Conservation (phyloP, 75 land plant genomes). For the Chamaecyparis obtusa region DNA sequence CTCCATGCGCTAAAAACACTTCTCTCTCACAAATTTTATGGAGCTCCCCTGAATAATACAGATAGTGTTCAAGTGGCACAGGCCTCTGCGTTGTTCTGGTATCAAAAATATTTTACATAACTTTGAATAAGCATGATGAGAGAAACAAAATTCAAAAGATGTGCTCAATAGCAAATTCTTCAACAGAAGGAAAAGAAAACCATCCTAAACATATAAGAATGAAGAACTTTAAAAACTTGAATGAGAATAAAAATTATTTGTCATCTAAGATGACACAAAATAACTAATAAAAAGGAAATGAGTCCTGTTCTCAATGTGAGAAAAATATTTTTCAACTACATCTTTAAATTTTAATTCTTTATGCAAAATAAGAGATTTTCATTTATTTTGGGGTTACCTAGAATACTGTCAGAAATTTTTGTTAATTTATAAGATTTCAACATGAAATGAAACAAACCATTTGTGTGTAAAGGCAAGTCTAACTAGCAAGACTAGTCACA, state of each 20-base stretch:
- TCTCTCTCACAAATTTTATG: slow-evolving; percentile 86
- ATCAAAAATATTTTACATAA: neutral
- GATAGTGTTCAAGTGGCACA: slow-evolving; percentile 98
- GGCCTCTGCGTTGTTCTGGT: slow-evolving; percentile 89
- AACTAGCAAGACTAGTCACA: too few species aligned
- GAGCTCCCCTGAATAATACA: slow-evolving; percentile 93
- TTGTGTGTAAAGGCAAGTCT: too few species aligned
- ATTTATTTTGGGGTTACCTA: neutral
- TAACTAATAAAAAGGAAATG: neutral
- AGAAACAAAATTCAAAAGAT: neutral
- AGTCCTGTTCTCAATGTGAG: neutral
- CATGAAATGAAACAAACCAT: neutral
- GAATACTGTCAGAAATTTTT: neutral
- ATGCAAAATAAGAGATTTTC: neutral
- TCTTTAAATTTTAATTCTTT: neutral
- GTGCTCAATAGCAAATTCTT: neutral
- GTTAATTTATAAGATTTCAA: neutral
- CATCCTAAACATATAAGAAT: neutral
- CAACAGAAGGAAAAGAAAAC: neutral
- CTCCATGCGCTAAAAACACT: slow-evolving; percentile 73
- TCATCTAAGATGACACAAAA: neutral
- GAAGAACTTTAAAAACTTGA: neutral
- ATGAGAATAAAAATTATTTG: neutral
- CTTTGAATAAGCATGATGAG: neutral
- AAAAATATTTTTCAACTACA: neutral